A percentile compares a stretch with the other conserved stretches of the same genome.
Evolutionary conservation across 1,139 yeast species (phyloP).

Genomic region (Blastobotrys petasosporus): DNA sequence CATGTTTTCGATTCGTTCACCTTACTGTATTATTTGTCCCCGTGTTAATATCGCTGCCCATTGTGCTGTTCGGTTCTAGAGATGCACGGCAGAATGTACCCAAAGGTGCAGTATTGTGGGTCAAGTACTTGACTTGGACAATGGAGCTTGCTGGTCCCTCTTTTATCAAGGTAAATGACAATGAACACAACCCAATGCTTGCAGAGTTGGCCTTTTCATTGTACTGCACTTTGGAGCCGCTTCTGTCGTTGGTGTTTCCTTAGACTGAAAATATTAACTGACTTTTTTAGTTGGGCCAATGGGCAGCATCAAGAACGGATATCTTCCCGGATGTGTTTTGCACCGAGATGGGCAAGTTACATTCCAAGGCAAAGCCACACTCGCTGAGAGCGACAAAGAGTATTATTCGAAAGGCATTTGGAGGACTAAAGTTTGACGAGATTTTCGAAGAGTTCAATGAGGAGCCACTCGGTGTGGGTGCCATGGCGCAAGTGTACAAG

Average conservation of each 20-base stretch:
- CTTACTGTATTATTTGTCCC: constrained; percentile 66
- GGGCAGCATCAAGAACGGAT: constrained; percentile 99
- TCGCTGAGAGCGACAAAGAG: constrained; percentile 53
- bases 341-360: constrained; percentile 66
- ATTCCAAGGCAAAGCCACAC: constrained; percentile 79
- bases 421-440: constrained; percentile 56
- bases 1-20: constrained; percentile 63
- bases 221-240: background rate
- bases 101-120: constrained; percentile 71
- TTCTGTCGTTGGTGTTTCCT: constrained; percentile 5
- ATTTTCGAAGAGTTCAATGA: constrained; percentile 75
- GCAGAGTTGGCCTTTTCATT: no score
- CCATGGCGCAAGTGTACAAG: constrained; percentile 91
- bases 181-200: background rate
- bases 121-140: constrained; percentile 53
- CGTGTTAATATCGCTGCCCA: constrained; percentile 56
- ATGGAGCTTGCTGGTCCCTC: constrained; percentile 91
- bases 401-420: constrained; percentile 57
- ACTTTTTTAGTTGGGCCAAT: constrained; percentile 62
- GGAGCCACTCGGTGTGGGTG: constrained; percentile 87
- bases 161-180: constrained; percentile 54
- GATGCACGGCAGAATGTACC: constrained; percentile 39
- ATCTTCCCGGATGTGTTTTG: constrained; percentile 80
- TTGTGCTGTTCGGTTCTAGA: constrained; percentile 54
- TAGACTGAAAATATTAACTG: constrained; percentile 1